Evolutionary conservation across 1,284 basidiomycete genomes (phyloP).

Genomic region (Sporisorium iseilematis-ciliati): DNA sequence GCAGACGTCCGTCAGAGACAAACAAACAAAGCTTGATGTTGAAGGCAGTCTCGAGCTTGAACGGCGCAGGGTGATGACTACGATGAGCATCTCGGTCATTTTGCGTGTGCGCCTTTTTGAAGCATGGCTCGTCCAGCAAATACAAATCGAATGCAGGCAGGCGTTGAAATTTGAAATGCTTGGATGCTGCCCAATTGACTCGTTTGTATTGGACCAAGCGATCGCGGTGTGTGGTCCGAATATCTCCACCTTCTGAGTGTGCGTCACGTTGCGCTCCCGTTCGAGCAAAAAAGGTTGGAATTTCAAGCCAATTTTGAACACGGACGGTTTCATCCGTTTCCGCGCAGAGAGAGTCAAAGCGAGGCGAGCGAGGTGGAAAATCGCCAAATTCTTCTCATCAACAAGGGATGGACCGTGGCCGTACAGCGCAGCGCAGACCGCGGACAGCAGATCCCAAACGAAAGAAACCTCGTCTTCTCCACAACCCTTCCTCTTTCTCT

Average conservation of each 20-base stretch:
- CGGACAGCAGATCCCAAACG: background rate
- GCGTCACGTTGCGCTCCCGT: slow-evolving; percentile 16
- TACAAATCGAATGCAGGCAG: background rate
- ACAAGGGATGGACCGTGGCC: slow-evolving; percentile 23
- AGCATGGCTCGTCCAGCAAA: background rate
- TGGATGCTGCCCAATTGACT: slow-evolving; percentile 4
- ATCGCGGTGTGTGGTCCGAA: slow-evolving; percentile 14
- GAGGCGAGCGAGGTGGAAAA: background rate
- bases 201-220: slow-evolving; percentile 1
- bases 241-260: slow-evolving; percentile 24
- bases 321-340: slow-evolving; percentile 3
- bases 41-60: too few relatives aligned
- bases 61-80: too few relatives aligned
- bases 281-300: background rate
- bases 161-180: background rate
- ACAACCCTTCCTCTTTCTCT: slow-evolving; percentile 4
- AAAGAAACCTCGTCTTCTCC: slow-evolving; percentile 7
- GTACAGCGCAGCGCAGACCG: slow-evolving; percentile 3
- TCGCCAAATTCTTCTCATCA: slow-evolving; percentile 18
- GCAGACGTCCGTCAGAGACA: too few relatives aligned
- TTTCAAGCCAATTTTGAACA: background rate
- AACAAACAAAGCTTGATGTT: too few relatives aligned
- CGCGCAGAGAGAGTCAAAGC: background rate
- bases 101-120: background rate
- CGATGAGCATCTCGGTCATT: slow-evolving; percentile 9